phyloP scores from a whole-genome alignment of 768 basidiomycete genomes.

The Lentinula boryana region DNA sequence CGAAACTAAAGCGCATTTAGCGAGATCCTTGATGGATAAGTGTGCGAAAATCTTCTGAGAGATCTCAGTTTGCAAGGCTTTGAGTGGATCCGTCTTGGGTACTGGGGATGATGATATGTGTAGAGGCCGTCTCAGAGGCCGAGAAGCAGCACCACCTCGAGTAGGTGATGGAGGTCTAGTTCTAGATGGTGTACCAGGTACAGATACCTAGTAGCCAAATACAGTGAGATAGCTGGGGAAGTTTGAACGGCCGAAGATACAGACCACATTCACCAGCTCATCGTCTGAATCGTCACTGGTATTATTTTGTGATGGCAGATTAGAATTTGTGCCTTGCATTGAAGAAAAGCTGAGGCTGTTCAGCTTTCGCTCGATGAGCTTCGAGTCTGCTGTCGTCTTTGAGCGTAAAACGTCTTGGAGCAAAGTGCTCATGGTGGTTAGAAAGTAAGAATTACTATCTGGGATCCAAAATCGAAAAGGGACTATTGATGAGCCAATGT shows the following conservation, averaged over 20 bases:
- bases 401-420: conserved; percentile 67
- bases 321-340: conserved; percentile 10
- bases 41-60: conserved; percentile 71
- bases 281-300: conserved; percentile 39
- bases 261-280: conserved; percentile 66
- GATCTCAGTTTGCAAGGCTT: conserved; percentile 71
- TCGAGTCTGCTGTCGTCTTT: conserved; percentile 28
- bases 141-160: conserved; percentile 35
- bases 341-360: conserved; percentile 21
- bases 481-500: not conserved
- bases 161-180: conserved; percentile 58
- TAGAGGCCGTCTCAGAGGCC: conserved; percentile 43
- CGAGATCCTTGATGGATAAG: conserved; percentile 60
- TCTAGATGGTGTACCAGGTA: conserved; percentile 61
- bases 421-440: conserved; percentile 50
- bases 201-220: conserved; percentile 43
- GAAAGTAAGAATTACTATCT: not conserved
- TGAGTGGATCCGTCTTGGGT: conserved; percentile 48
- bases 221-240: conserved; percentile 5
- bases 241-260: conserved; percentile 19
- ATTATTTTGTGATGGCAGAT: conserved; percentile 6
- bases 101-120: conserved; percentile 22
- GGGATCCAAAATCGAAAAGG: not conserved
- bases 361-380: conserved; percentile 26
- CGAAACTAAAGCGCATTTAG: conserved; percentile 73